A percentile compares a stretch with the other conserved stretches of the same genome.
Evolutionary conservation across 805 yeast species (phyloP).

Genomic region (Teunomyces atbi): DNA sequence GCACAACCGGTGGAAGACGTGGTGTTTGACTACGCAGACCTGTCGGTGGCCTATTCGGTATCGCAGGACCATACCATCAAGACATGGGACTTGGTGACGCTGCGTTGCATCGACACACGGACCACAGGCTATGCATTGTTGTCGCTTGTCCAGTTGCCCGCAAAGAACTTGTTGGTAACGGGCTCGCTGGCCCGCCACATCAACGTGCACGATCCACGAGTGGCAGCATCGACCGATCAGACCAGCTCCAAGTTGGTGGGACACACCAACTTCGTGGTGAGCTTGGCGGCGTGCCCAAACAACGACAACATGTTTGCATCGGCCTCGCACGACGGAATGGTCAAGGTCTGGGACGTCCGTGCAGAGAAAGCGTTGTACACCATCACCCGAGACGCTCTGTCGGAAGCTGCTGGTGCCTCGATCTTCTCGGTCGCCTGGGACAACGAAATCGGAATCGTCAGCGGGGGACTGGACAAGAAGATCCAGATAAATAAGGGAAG

Average conservation of each 20-base stretch:
- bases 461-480: slow-evolving; percentile 94
- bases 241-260: slow-evolving; percentile 69
- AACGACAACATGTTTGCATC: slow-evolving; percentile 82
- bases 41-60: slow-evolving; percentile 86
- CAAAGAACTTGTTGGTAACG: slow-evolving; percentile 70
- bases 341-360: slow-evolving; percentile 92
- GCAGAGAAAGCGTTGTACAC: slow-evolving; percentile 81
- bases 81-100: slow-evolving; percentile 94
- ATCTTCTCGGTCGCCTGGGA: slow-evolving; percentile 83
- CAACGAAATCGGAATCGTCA: slow-evolving; percentile 70
- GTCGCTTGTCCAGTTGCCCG: slow-evolving; percentile 67
- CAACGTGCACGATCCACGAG: slow-evolving; percentile 88
- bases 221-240: slow-evolving; percentile 58
- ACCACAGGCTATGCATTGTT: slow-evolving; percentile 82
- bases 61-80: slow-evolving; percentile 94
- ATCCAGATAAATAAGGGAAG: slow-evolving; percentile 70
- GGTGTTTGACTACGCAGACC: slow-evolving; percentile 67
- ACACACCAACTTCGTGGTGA: slow-evolving; percentile 87
- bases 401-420: slow-evolving; percentile 56
- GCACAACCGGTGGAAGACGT: slow-evolving; percentile 85
- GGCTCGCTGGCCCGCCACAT: slow-evolving; percentile 99
- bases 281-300: slow-evolving; percentile 69
- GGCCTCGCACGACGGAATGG: slow-evolving; percentile 96
- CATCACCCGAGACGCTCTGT: slow-evolving; percentile 63
- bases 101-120: slow-evolving; percentile 82